Percentiles rank a stretch among this genome's conserved stretches.
These are phyloP conservation scores for Starmerella powellii DNA, from an alignment of 805 yeast species.

Conservation along the genomic window DNA sequence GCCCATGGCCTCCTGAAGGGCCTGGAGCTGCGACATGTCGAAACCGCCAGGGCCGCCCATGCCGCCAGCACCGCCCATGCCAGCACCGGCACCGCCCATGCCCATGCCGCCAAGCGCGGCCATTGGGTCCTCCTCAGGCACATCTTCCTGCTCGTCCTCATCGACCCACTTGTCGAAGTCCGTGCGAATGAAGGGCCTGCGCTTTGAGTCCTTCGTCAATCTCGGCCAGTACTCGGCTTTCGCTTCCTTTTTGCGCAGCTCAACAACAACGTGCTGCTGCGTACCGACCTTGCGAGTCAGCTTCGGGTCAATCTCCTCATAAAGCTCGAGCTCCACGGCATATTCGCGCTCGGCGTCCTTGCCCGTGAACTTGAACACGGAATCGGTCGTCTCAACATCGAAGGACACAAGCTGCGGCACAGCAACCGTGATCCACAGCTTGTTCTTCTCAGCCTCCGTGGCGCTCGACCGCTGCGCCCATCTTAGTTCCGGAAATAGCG, in stretches of 20 bases:
- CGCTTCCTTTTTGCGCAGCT: slow-evolving; percentile 55
- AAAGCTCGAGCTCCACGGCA: slow-evolving; percentile 61
- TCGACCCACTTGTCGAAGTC: slow-evolving; percentile 98
- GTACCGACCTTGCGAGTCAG: slow-evolving; percentile 46
- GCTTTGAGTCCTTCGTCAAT: slow-evolving; percentile 73
- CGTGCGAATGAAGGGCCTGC: slow-evolving; percentile 71
- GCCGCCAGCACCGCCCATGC: slow-evolving; percentile 34
- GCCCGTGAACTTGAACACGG: slow-evolving; percentile 42
- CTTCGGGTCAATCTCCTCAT: slow-evolving; percentile 56
- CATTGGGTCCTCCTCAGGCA: slow-evolving; percentile 35
- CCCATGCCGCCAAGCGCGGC: slow-evolving; percentile 31
- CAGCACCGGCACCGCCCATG: slow-evolving; percentile 32
- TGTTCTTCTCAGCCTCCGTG: slow-evolving; percentile 59
- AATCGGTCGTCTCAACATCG: slow-evolving; percentile 48
- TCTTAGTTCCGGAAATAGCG: slow-evolving; percentile 41
- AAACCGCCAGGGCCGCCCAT: slow-evolving; percentile 28
- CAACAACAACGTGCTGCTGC: slow-evolving; percentile 52
- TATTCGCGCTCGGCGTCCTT: slow-evolving; percentile 39
- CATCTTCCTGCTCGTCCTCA: slow-evolving; percentile 90
- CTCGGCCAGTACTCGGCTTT: slow-evolving; percentile 90
- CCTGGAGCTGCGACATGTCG: slow-evolving; percentile 7
- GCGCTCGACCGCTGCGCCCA: slow-evolving; percentile 96
- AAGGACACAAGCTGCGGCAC: slow-evolving; percentile 58
- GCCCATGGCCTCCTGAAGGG: neutral
- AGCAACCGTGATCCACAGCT: slow-evolving; percentile 60